Evolutionary conservation across 2,329 filamentous ascomycete species (phyloP).

Genomic region (Alternaria sp.): DNA sequence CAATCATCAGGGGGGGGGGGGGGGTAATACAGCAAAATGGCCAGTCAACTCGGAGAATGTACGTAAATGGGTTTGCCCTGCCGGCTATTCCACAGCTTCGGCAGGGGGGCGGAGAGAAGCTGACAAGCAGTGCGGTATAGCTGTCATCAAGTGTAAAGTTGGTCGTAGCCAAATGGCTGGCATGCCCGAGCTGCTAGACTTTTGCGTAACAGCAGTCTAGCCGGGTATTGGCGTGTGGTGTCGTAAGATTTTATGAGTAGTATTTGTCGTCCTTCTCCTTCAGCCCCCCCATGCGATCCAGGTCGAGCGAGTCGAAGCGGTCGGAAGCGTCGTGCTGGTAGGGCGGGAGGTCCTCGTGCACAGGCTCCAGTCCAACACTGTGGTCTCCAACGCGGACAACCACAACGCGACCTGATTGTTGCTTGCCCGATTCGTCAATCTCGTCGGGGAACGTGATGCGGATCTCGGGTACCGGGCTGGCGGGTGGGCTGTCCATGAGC

Average conservation of each 20-base stretch:
- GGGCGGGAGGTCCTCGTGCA: constrained; percentile 80
- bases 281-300: constrained; percentile 91
- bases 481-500: constrained; percentile 75
- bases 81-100: constrained; percentile 26
- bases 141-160: constrained; percentile 46
- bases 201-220: constrained; percentile 25
- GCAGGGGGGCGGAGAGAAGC: constrained; percentile 27
- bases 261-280: constrained; percentile 81
- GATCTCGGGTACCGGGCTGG: constrained; percentile 88
- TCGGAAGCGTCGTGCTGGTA: constrained; percentile 83
- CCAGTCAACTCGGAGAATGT: constrained; percentile 51
- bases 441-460: constrained; percentile 98
- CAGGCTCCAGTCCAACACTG: constrained; percentile 86
- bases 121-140: constrained; percentile 42
- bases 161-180: constrained; percentile 52
- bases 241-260: constrained; percentile 39
- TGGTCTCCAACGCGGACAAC: constrained; percentile 90
- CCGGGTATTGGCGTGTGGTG: constrained; percentile 24
- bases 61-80: constrained; percentile 38
- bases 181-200: constrained; percentile 27
- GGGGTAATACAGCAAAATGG: constrained; percentile 32
- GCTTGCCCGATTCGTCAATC: constrained; percentile 81
- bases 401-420: constrained; percentile 85
- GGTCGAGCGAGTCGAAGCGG: constrained; percentile 91
- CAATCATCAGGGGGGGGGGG: constrained; percentile 28